Evolutionary conservation across 164 flowering plant species (phyloP), one percentile per base, ranked within the genome.

Genomic region (Chloranthus sessilifolius): DNA sequence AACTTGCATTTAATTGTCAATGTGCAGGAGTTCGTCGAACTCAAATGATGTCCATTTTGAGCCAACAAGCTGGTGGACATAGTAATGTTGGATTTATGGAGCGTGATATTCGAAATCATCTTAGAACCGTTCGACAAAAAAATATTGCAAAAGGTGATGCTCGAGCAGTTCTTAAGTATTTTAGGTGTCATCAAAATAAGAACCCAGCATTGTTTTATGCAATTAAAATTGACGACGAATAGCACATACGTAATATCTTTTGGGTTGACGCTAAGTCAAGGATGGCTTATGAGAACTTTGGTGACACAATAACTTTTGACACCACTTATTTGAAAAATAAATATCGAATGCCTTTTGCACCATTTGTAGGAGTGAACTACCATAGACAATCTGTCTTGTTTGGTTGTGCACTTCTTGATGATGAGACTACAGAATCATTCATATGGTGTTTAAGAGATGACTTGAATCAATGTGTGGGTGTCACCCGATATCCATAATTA

Each of bases 361-460:
- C 88, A 5, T 84, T 87, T 62, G 78, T 82, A 9, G 95, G 95
- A 11, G 72, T 87, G 28, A 87, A 87, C 55, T 80, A 78, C 63
- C 96, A 84, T 56, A 84, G 92, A 1, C 92, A 84, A 26, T 83
- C 87, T 43, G 81, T 82, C n/a, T 45, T 82, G 50, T 88, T 88
- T 69, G 96, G 96, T 48, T 88, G 94, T 73, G 88, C 81, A 19
- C 73, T 82, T 46, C 54, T 88, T 8, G 60, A 77, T 15, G 83
- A 77, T 66, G 96, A 85, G 50, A 74, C 90, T 4, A 86, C 78
- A 56, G 59, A 77, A 41, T 82, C 90, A 2, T 85, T 88, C 46
- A 52, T 75, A 20, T 88, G 94, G 96, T 82, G 4, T 85, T 88
- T 50, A 67, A 71, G 29, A 81, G 82, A 2, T 88, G 88, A 86